A percentile compares a stretch with the other conserved stretches of the same genome.
These are phyloP conservation scores for Panicum hallii DNA, from an alignment of 202 grass and related monocot genomes.

Conservation along the genomic window DNA sequence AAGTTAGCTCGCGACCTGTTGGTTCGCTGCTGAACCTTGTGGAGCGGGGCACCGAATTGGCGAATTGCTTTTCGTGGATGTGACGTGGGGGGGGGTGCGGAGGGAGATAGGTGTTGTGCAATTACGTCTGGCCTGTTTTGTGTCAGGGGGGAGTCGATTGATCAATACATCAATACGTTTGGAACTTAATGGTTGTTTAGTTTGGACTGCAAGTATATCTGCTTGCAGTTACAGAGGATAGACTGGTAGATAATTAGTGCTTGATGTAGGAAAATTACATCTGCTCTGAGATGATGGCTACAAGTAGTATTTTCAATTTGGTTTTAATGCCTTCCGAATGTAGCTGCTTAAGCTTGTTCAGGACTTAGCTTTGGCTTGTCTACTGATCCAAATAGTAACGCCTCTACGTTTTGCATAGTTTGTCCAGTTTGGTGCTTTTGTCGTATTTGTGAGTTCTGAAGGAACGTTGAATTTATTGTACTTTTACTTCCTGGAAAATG, in stretches of 20 bases:
- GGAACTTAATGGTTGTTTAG: not conserved
- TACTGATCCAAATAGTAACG: not conserved
- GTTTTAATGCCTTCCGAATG: slow-evolving; percentile 23
- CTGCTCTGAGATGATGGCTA: not conserved
- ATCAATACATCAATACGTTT: not conserved
- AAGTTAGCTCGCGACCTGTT: slow-evolving; percentile 41
- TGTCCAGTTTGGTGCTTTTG: slow-evolving; percentile 5
- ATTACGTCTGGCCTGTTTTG: slow-evolving; percentile 3
- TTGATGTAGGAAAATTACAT: not conserved
- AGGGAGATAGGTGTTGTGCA: not conserved
- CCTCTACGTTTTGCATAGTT: not conserved
- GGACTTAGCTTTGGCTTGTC: not conserved
- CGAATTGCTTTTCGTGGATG: slow-evolving; percentile 16
- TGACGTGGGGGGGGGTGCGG: not conserved
- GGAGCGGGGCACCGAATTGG: slow-evolving; percentile 1
- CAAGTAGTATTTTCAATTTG: not conserved
- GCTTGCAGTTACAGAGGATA: not conserved
- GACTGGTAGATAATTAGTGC: slow-evolving; percentile 5
- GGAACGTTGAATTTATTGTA: not conserved
- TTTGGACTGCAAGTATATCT: slow-evolving; percentile 2
- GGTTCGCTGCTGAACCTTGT: slow-evolving; percentile 13
- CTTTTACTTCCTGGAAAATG: not conserved
- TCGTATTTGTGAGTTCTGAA: not conserved
- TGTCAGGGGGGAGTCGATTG: not conserved
- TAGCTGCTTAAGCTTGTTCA: not conserved